Evolutionary conservation across 2,329 filamentous ascomycete species (phyloP).

Genomic region (Aureobasidium sp.): DNA sequence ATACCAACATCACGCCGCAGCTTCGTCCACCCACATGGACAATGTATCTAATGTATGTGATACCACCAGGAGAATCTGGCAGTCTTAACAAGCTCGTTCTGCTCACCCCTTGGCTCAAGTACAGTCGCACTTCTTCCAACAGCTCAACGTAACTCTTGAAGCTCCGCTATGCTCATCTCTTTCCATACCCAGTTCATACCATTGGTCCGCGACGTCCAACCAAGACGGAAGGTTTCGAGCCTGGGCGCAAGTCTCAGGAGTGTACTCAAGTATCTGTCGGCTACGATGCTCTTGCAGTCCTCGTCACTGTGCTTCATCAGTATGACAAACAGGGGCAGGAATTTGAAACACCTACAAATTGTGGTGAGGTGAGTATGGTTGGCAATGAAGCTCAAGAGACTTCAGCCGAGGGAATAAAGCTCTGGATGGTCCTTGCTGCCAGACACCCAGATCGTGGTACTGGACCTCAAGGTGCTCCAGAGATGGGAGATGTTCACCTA

Average conservation of each 20-base stretch:
- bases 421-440: not conserved
- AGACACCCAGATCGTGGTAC: not conserved
- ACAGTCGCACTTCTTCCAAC: not conserved
- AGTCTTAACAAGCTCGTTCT: not conserved
- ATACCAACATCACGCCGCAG: not conserved
- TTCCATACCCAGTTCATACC: not conserved
- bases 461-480: not conserved
- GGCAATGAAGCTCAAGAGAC: not conserved
- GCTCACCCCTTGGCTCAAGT: not conserved
- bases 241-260: not conserved
- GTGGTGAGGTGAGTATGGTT: too few relatives aligned
- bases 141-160: not conserved
- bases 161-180: not conserved
- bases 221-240: not conserved
- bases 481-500: not conserved
- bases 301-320: not conserved
- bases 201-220: not conserved
- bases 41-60: too few relatives aligned
- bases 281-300: not conserved
- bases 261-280: not conserved
- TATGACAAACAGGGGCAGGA: not conserved
- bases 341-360: not conserved
- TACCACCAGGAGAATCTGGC: too few relatives aligned
- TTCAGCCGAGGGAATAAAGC: not conserved
- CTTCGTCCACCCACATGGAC: too few relatives aligned